Evolutionary conservation across 2,329 filamentous ascomycete species (phyloP).

Genomic region (Aspergillus calidoustus): DNA sequence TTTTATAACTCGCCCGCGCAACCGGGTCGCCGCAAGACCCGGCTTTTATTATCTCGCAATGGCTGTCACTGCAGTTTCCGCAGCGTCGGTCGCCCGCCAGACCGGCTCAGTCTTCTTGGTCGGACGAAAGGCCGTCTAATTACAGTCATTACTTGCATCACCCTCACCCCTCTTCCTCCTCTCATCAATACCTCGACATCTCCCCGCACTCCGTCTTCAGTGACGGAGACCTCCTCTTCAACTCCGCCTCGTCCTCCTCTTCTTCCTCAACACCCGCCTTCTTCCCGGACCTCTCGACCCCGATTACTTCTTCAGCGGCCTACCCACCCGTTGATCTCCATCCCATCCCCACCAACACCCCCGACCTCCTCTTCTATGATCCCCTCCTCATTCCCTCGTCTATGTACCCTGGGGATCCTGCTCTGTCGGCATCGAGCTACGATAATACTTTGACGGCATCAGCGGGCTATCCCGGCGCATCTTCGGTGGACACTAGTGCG

Average conservation of each 20-base stretch:
- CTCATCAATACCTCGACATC: slow-evolving; percentile 9
- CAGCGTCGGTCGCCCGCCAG: slow-evolving; percentile 16
- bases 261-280: slow-evolving; percentile 4
- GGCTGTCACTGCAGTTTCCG: slow-evolving; percentile 16
- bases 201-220: slow-evolving; percentile 8
- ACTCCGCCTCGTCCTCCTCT: neutral
- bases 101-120: slow-evolving; percentile 12
- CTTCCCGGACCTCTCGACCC: slow-evolving; percentile 3
- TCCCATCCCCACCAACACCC: neutral
- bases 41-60: slow-evolving; percentile 24
- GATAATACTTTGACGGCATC: neutral
- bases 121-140: neutral
- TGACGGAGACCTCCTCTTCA: slow-evolving; percentile 9
- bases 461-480: slow-evolving; percentile 9
- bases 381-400: slow-evolving; percentile 2
- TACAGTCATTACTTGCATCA: neutral
- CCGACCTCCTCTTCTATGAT: slow-evolving; percentile 15
- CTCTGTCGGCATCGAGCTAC: neutral
- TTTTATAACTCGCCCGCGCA: slow-evolving; percentile 8
- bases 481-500: neutral
- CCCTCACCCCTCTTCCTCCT: neutral
- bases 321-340: slow-evolving; percentile 18
- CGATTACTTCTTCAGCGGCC: slow-evolving; percentile 9
- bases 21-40: slow-evolving; percentile 23
- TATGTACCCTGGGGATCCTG: slow-evolving; percentile 10